These are phyloP conservation scores for Udeniomyces megalosporus DNA, from an alignment of 768 basidiomycete genomes.

Conservation along the genomic window DNA sequence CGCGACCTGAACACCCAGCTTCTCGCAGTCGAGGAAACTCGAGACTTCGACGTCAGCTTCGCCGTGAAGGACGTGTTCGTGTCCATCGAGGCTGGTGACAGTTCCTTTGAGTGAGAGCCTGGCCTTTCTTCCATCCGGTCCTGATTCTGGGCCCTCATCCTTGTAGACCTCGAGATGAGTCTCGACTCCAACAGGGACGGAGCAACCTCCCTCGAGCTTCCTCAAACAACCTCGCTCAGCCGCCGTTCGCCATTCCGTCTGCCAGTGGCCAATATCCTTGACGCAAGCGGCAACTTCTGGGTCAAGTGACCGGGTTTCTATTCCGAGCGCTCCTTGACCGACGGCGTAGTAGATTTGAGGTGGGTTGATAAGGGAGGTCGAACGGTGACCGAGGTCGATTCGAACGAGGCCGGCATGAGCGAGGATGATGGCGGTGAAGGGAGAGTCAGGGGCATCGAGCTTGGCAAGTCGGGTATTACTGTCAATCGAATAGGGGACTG, in stretches of 20 bases:
- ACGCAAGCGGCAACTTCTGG: conserved; percentile 46
- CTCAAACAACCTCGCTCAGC: conserved; percentile 78
- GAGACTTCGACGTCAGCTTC: conserved; percentile 40
- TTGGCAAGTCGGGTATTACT: conserved; percentile 84
- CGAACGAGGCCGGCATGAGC: conserved; percentile 85
- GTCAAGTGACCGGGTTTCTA: conserved; percentile 60
- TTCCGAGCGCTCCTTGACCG: conserved; percentile 78
- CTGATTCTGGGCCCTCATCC: conserved; percentile 24
- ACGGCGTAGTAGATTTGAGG: conserved; percentile 56
- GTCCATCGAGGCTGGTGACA: conserved; percentile 69
- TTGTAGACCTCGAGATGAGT: conserved; percentile 33
- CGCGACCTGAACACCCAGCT: conserved; percentile 52
- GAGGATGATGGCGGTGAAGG: conserved; percentile 75
- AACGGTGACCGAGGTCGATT: conserved; percentile 45
- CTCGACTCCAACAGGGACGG: conserved; percentile 79
- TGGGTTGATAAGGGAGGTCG: conserved; percentile 57
- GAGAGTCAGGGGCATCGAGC: conserved; percentile 64
- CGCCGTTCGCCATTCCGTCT: conserved; percentile 56
- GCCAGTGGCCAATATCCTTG: conserved; percentile 51
- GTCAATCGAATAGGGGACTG: background rate
- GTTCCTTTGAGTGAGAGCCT: conserved; percentile 54
- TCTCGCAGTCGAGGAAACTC: conserved; percentile 46
- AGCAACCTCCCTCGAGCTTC: conserved; percentile 92
- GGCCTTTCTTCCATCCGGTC: conserved; percentile 18
- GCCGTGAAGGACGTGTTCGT: conserved; percentile 47